Percentiles rank a stretch among this genome's conserved stretches.
phyloP scores from a whole-genome alignment of 495 filamentous ascomycete species.

The Daldinia caldariorum region DNA sequence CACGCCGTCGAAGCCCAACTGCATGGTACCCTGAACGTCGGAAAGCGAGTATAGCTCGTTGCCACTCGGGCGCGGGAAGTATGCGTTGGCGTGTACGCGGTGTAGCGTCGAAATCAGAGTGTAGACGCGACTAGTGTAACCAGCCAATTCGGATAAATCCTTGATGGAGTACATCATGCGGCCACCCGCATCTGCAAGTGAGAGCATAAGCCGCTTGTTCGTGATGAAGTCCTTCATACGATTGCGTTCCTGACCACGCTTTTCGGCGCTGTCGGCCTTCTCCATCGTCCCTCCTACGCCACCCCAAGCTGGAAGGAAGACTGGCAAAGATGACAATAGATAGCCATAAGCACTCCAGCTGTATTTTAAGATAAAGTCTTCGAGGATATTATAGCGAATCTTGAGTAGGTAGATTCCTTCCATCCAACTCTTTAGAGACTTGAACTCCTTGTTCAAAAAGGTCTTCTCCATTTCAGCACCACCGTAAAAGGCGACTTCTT shows the following conservation, averaged over 20 bases:
- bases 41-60: slow-evolving; percentile 87
- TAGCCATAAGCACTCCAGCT: slow-evolving; percentile 98
- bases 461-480: slow-evolving; percentile 92
- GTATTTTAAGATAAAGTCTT: slow-evolving; percentile 98
- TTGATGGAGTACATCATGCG: slow-evolving; percentile 99
- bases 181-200: slow-evolving; percentile 93
- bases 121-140: slow-evolving; percentile 95
- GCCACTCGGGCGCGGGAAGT: slow-evolving; percentile 73
- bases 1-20: slow-evolving; percentile 94
- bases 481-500: slow-evolving; percentile 99
- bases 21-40: slow-evolving; percentile 90
- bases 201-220: slow-evolving; percentile 98
- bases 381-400: slow-evolving; percentile 97
- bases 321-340: slow-evolving; percentile 86
- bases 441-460: slow-evolving; percentile 89
- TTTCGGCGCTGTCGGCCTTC: slow-evolving; percentile 57
- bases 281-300: slow-evolving; percentile 79
- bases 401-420: slow-evolving; percentile 95
- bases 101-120: slow-evolving; percentile 94
- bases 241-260: slow-evolving; percentile 71
- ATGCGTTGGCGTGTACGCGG: slow-evolving; percentile 88
- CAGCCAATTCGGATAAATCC: slow-evolving; percentile 94
- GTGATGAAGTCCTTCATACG: slow-evolving; percentile 99
- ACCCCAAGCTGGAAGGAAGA: slow-evolving; percentile 96
- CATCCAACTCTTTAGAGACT: slow-evolving; percentile 92